Evolutionary conservation across 805 yeast genomes (phyloP), one percentile per base, ranked within the genome.

Genomic region (Saccharomycopsis javanensis): DNA sequence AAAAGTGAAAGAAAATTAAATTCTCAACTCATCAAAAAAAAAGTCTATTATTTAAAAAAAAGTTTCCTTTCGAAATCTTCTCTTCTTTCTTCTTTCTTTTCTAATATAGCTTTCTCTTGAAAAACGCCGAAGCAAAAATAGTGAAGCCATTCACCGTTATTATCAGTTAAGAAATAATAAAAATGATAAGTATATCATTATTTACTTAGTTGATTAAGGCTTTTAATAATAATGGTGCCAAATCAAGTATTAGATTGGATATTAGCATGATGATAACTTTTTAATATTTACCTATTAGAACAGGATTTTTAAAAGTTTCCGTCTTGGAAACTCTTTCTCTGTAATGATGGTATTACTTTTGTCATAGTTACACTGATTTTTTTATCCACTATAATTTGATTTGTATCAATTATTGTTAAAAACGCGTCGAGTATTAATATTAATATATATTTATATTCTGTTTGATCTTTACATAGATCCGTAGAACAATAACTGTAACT

Each of bases 351-450:
- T 85, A 75, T 71, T 71, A 63, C 25, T 52, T n/a, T 75, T 77
- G 92, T 86, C 91, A 86, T 86, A 86, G 91, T 85, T 85, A 85
- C 91, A 85, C 91, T 85, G 91, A 85, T 50, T 27, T 28, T 46
- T 27, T 48, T 35, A 42, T 42, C 48, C 48, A 2, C 27, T 42
- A 42, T 42, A 20, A 42, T 42, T 42, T 42, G 28, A 42, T 6
- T 42, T 25, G 13, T 42, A 23, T 42, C 48, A 20, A 20, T 11
- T 20, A 8, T 42, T 5, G 28, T 42, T 31, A 31, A 4, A 2
- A 31, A 11, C 13, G 13, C 13, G 35, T 31, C 13, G 11, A 31
- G 3, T 8, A 11, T 31, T 31, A 11, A 11, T 30, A 6, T 30
- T 30, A 30, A 31, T 31, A 7, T 8, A 11, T 31, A 31, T 31